phyloP scores from a whole-genome alignment of 768 basidiomycete genomes.

The Boletellus ananiceps region DNA sequence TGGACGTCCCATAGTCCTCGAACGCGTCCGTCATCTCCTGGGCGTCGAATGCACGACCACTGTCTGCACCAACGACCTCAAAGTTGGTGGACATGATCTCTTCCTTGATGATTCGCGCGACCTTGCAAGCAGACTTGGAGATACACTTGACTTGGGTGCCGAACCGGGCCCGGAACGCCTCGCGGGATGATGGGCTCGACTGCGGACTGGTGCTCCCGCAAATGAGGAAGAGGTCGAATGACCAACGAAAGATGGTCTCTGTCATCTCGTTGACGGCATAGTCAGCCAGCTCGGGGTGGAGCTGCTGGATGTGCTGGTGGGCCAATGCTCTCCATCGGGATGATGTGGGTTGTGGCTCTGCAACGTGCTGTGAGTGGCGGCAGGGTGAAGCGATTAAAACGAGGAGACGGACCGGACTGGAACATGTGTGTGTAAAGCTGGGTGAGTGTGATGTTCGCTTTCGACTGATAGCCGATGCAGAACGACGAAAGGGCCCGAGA shows the following conservation, averaged over 20 bases:
- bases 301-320: slow-evolving; percentile 60
- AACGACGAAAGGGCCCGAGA: slow-evolving; percentile 66
- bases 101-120: slow-evolving; percentile 63
- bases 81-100: slow-evolving; percentile 78
- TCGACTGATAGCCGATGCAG: slow-evolving; percentile 69
- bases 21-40: slow-evolving; percentile 59
- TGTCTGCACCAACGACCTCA: slow-evolving; percentile 60
- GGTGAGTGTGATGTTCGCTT: slow-evolving; percentile 59
- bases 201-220: slow-evolving; percentile 53
- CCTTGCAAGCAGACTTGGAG: slow-evolving; percentile 54
- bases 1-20: slow-evolving; percentile 50
- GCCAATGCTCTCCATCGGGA: slow-evolving; percentile 75
- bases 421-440: slow-evolving; percentile 60
- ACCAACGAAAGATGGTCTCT: slow-evolving; percentile 73
- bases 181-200: slow-evolving; percentile 33
- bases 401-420: slow-evolving; percentile 39
- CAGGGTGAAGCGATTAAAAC: background rate
- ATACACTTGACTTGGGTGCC: slow-evolving; percentile 62
- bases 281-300: slow-evolving; percentile 63
- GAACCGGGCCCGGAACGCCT: slow-evolving; percentile 45
- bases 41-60: slow-evolving; percentile 45
- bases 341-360: slow-evolving; percentile 74
- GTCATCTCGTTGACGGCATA: slow-evolving; percentile 67
- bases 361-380: slow-evolving; percentile 12
- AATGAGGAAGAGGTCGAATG: slow-evolving; percentile 59